Base-by-base conservation (phyloP, 2,329 filamentous ascomycete genomes). In the Neoarthrinium moseri region DNA sequence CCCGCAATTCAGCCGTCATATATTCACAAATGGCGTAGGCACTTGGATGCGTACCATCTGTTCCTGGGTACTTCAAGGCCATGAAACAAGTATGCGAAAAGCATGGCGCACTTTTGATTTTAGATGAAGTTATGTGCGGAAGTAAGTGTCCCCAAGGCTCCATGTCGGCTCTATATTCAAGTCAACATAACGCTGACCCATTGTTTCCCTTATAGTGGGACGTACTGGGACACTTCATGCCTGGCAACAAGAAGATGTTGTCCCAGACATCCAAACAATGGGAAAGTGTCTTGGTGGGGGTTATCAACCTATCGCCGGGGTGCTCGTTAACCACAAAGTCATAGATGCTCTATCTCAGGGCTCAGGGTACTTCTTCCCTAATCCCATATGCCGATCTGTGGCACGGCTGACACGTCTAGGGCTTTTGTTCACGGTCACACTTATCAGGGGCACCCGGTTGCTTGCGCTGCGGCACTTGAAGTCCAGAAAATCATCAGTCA, bases 101-200 rank as follows among this genome's bases (percentile, higher is more conserved):
- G 49, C 74, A 92, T 57, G 87, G 85, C 1, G 81, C 84, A 0
- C 75, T 94, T 0, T 71, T 94, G n/a, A 84, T 92, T 36, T 67
- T 92, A 0, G 89, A 94, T 56, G 89, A 92, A 42, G 75, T 90
- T 35, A 89, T 91, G 85, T 84, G 79, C 38, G 84, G 84, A 2
- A 77, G n/a, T n/a, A n/a, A n/a, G n/a, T n/a, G n/a, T n/a, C n/a
- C n/a, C n/a, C n/a, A n/a, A n/a, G n/a, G n/a, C n/a, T n/a, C n/a
- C 78, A 63, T 83, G 83, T 1, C 68, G 82, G 1, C 68, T 4
- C 63, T 84, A 52, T 77, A 87, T 20, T 35, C 11, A 20, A 11
- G 6, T 2, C 13, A 18, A n/a, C n/a, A n/a, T n/a, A n/a, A n/a
- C n/a, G n/a, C n/a, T n/a, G n/a, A n/a, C n/a, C n/a, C n/a, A n/a